Percentiles rank a stretch among this genome's conserved stretches.
Evolutionary conservation across 1,139 yeast genomes (phyloP).

Genomic region (Yamadazyma friedrichii): DNA sequence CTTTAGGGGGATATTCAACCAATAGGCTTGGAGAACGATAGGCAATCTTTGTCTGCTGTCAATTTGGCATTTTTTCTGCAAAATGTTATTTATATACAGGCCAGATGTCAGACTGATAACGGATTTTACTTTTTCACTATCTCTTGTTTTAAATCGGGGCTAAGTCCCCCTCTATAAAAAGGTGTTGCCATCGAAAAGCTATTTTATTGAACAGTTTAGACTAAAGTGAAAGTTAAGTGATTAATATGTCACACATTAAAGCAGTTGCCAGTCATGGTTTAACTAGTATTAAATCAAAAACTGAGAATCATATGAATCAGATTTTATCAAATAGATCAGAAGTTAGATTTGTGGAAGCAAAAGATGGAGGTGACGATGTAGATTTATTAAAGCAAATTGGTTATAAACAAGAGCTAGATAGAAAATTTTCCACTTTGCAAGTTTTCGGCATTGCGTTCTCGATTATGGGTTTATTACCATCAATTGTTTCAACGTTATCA

Average conservation of each 20-base stretch:
- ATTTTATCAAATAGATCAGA: constrained; percentile 26
- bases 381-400: constrained; percentile 54
- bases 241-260: constrained; percentile 5
- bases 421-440: constrained; percentile 48
- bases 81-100: too few species aligned
- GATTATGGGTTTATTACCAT: constrained; percentile 53
- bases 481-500: constrained; percentile 38
- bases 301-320: constrained; percentile 23
- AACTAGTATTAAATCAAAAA: constrained; percentile 16
- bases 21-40: too few species aligned
- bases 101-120: too few species aligned
- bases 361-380: constrained; percentile 34
- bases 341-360: constrained; percentile 26
- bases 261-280: constrained; percentile 13
- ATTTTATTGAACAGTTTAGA: too few species aligned
- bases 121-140: too few species aligned
- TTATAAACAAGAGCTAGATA: constrained; percentile 49
- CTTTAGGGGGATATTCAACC: too few species aligned
- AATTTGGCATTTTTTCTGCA: too few species aligned
- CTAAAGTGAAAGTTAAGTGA: too few species aligned
- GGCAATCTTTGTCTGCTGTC: too few species aligned
- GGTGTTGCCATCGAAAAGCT: too few species aligned
- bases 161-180: too few species aligned
- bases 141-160: too few species aligned
- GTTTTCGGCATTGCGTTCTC: constrained; percentile 55